Percentiles rank a stretch among this genome's conserved stretches.
Evolutionary conservation across 2,329 filamentous ascomycete species (phyloP).

Genomic region (Zelopaecilomyces penicillatus): DNA sequence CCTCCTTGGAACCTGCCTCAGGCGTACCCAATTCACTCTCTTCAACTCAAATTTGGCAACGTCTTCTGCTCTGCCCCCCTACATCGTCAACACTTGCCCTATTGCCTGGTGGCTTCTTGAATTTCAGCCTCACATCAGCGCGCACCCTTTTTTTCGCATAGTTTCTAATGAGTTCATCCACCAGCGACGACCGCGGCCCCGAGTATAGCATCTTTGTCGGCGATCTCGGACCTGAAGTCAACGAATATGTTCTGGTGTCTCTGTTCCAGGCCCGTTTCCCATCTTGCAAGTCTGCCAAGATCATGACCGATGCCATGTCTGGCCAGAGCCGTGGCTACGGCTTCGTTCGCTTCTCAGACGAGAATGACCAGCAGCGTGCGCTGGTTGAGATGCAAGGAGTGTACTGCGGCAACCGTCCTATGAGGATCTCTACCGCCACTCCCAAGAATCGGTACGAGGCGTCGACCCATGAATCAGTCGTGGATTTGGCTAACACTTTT

Average conservation of each 20-base stretch:
- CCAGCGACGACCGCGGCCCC: slow-evolving; percentile 85
- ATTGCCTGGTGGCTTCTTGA: neutral
- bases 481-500: neutral
- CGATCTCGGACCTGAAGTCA: slow-evolving; percentile 94
- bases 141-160: neutral
- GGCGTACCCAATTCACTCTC: neutral
- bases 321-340: slow-evolving; percentile 97
- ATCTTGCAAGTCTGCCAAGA: slow-evolving; percentile 98
- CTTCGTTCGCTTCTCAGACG: slow-evolving; percentile 94
- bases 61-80: neutral
- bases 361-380: slow-evolving; percentile 91
- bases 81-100: neutral
- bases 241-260: slow-evolving; percentile 94
- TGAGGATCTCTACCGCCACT: slow-evolving; percentile 96
- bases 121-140: too few species aligned
- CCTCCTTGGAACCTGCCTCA: too few species aligned
- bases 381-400: slow-evolving; percentile 98
- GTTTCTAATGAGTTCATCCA: slow-evolving; percentile 5
- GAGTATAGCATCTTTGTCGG: slow-evolving; percentile 98
- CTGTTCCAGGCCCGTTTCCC: slow-evolving; percentile 95
- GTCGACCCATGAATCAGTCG: too few species aligned
- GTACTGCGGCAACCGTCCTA: slow-evolving; percentile 96
- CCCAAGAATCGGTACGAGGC: slow-evolving; percentile 71
- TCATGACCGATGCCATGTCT: slow-evolving; percentile 98
- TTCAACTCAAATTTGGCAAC: neutral